A percentile compares a stretch with the other conserved stretches of the same genome.
These are phyloP conservation scores for Colletotrichum incanum DNA, from an alignment of 2,329 filamentous ascomycete genomes.

Conservation along the genomic window DNA sequence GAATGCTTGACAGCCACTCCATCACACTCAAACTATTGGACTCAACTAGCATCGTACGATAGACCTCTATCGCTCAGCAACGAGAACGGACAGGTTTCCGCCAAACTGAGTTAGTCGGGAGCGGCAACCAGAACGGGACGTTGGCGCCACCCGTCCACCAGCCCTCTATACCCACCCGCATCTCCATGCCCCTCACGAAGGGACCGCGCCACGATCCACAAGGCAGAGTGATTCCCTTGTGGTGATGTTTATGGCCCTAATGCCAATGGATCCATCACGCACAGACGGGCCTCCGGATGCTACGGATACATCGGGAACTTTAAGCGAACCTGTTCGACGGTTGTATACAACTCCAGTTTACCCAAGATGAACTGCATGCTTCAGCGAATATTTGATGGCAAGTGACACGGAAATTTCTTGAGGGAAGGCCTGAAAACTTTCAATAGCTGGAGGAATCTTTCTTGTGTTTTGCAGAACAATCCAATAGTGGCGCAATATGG, in stretches of 20 bases:
- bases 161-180: not conserved
- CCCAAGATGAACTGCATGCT: constrained; percentile 21
- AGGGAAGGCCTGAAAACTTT: not conserved
- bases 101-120: constrained; percentile 1
- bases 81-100: constrained; percentile 12
- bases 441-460: not conserved
- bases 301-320: constrained; percentile 28
- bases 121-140: constrained; percentile 14
- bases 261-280: not conserved
- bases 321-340: constrained; percentile 14
- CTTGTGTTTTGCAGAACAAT: not conserved
- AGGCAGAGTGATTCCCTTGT: not conserved
- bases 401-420: not conserved
- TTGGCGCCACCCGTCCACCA: constrained; percentile 15
- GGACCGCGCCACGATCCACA: constrained; percentile 13
- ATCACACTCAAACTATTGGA: not conserved
- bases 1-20: not conserved
- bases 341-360: constrained; percentile 5
- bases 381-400: not conserved
- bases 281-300: constrained; percentile 25
- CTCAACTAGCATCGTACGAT: not conserved
- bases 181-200: not conserved
- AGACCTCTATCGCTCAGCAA: constrained; percentile 18
- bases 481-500: not conserved
- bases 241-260: constrained; percentile 14